These are phyloP conservation scores for Talaromyces nanjingensis DNA, from an alignment of 495 filamentous ascomycete genomes.

Conservation along the genomic window DNA sequence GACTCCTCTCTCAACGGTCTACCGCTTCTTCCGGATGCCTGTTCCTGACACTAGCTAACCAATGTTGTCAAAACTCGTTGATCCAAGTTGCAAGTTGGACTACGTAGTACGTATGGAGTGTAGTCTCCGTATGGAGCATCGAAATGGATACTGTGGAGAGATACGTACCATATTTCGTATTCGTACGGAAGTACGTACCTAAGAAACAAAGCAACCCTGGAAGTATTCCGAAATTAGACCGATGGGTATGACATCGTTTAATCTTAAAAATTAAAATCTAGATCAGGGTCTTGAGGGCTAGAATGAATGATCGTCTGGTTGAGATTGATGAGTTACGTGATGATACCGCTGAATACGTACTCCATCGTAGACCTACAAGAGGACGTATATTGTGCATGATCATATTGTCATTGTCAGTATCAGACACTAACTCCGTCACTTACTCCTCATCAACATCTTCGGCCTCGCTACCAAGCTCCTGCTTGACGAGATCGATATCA, in stretches of 20 bases:
- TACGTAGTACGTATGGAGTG: neutral
- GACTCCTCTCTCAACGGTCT: neutral
- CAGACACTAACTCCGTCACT: neutral
- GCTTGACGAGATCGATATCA: slow-evolving; percentile 24
- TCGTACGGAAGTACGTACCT: neutral
- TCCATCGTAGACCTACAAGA: neutral
- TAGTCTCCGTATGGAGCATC: no score
- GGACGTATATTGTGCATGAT: neutral
- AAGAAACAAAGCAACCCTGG: neutral
- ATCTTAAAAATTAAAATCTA: neutral
- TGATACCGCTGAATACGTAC: no score
- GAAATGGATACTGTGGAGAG: neutral
- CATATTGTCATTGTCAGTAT: neutral
- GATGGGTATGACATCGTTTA: neutral
- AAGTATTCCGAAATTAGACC: neutral
- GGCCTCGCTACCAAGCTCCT: slow-evolving; percentile 36
- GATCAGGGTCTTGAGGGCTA: neutral
- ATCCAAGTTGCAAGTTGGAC: neutral
- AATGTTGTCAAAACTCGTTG: no score
- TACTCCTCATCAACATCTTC: slow-evolving; percentile 18
- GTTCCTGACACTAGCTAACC: neutral
- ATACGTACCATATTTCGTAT: neutral
- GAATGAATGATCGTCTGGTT: neutral
- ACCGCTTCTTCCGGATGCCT: neutral
- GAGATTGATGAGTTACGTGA: neutral